phyloP scores from a whole-genome alignment of 1,284 basidiomycete species.

The Neotropicomus parvogracilis region DNA sequence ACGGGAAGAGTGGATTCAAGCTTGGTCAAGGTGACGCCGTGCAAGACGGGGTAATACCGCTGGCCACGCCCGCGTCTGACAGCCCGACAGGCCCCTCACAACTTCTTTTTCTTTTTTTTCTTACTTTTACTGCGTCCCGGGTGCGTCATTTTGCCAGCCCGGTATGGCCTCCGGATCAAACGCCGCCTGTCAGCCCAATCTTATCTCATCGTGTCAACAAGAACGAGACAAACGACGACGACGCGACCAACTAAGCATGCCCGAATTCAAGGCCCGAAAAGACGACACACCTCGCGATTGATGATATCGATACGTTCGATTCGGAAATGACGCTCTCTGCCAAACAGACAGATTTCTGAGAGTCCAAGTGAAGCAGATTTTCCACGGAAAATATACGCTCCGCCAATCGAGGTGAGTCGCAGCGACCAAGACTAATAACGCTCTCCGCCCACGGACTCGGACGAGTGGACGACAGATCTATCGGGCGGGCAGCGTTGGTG shows the following conservation, averaged over 20 bases:
- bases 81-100: background rate
- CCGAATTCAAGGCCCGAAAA: no score
- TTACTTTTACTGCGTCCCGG: constrained; percentile 19
- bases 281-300: background rate
- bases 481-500: background rate
- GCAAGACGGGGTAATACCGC: no score
- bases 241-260: no score
- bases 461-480: no score
- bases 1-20: no score
- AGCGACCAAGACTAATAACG: background rate
- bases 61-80: no score
- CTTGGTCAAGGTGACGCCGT: no score
- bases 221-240: no score
- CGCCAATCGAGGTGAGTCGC: constrained; percentile 2
- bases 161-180: constrained; percentile 26
- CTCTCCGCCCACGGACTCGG: background rate
- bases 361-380: background rate
- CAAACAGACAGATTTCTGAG: background rate
- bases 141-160: constrained; percentile 27
- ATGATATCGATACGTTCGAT: background rate
- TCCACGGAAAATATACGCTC: constrained; percentile 5
- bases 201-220: constrained; percentile 22
- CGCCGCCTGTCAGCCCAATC: constrained; percentile 14
- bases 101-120: background rate
- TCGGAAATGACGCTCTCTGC: constrained; percentile 2